A percentile compares a stretch with the other conserved stretches of the same genome.
These are phyloP conservation scores for Termitomyces sp. DNA, from an alignment of 768 basidiomycete species.

Conservation along the genomic window DNA sequence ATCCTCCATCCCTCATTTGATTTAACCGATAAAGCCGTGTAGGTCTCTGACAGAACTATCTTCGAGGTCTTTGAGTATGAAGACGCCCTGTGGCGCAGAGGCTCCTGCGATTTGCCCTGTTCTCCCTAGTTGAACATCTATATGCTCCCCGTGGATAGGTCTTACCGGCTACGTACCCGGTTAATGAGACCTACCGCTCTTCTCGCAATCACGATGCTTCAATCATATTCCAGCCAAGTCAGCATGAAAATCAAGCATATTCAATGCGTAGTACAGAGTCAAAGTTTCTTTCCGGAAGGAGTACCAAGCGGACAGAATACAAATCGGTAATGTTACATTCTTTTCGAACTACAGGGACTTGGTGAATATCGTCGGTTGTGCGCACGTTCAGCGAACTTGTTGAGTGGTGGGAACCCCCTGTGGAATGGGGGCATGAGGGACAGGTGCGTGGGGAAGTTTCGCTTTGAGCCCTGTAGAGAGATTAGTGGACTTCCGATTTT, in stretches of 20 bases:
- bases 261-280: not conserved
- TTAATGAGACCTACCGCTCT: too few relatives aligned
- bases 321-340: not conserved
- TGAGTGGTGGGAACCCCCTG: constrained; percentile 50
- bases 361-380: not conserved
- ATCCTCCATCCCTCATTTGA: too few relatives aligned
- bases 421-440: constrained; percentile 63
- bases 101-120: too few relatives aligned
- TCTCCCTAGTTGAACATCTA: too few relatives aligned
- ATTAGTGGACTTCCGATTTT: not conserved
- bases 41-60: too few relatives aligned
- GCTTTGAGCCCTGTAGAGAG: constrained; percentile 51
- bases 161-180: too few relatives aligned
- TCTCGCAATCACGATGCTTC: too few relatives aligned
- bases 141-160: too few relatives aligned
- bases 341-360: not conserved
- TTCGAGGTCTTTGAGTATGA: too few relatives aligned
- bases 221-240: too few relatives aligned
- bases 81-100: too few relatives aligned
- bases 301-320: not conserved
- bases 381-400: constrained; percentile 32
- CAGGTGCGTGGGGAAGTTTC: constrained; percentile 60
- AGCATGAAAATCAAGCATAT: not conserved
- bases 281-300: not conserved
- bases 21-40: too few relatives aligned